Evolutionary conservation across 176 grass and related monocot genomes (phyloP).

Genomic region (Oryza punctata): DNA sequence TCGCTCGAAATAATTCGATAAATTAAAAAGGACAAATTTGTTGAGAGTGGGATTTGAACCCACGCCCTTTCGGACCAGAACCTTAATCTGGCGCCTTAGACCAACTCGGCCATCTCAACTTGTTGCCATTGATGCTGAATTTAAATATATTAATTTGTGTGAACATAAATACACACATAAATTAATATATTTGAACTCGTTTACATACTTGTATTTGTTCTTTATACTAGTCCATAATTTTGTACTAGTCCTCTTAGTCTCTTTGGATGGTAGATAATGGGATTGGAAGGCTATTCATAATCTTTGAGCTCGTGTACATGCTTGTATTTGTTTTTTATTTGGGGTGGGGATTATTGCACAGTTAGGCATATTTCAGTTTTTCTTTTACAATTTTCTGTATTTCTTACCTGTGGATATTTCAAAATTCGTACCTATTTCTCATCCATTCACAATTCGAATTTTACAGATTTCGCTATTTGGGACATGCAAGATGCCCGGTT

Average conservation of each 20-base stretch:
- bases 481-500: neutral
- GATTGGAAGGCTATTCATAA: too few species aligned
- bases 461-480: neutral
- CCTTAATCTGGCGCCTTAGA: conserved; percentile 82
- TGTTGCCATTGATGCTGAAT: too few species aligned
- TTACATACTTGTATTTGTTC: neutral
- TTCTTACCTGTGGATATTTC: neutral
- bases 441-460: neutral
- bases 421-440: neutral
- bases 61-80: conserved; percentile 76
- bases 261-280: neutral
- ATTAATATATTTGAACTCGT: neutral
- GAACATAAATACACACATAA: too few species aligned
- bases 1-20: too few species aligned
- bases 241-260: neutral
- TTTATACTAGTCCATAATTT: too few species aligned
- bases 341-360: neutral
- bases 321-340: too few species aligned
- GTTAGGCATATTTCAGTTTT: neutral
- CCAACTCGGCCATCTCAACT: conserved; percentile 86
- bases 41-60: conserved; percentile 75
- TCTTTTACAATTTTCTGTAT: neutral
- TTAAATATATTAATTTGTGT: too few species aligned
- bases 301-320: too few species aligned
- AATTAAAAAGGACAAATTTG: neutral